Conservation (phyloP, 139 green algal genomes). For the Coelastrella sp. region DNA sequence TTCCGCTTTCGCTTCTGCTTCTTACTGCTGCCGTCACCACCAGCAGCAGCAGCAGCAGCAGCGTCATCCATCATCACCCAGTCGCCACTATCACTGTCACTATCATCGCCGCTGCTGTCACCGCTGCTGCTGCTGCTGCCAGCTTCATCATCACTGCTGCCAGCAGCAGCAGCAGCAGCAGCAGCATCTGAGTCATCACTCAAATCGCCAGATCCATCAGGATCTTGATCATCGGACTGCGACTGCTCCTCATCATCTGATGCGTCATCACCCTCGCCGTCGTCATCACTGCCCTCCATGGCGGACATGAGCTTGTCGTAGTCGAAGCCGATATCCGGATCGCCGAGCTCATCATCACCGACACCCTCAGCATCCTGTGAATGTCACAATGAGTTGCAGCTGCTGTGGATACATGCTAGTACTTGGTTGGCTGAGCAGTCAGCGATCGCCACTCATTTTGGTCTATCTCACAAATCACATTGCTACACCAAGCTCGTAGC, state of each 20-base stretch:
- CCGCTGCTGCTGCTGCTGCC: neutral
- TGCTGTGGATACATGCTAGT: no score
- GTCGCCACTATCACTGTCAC: conserved; percentile 4
- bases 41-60: conserved; percentile 43
- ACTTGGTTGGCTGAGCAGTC: no score
- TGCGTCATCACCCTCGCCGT: conserved; percentile 4
- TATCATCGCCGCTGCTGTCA: neutral
- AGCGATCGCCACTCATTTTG: no score
- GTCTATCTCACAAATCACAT: no score
- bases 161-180: neutral
- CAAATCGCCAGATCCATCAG: neutral
- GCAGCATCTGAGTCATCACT: neutral
- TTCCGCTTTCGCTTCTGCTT: conserved; percentile 29
- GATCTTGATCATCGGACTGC: neutral
- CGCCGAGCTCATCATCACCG: conserved; percentile 55
- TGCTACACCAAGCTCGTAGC: no score
- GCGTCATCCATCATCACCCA: conserved; percentile 33
- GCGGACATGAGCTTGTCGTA: conserved; percentile 71
- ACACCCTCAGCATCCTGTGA: conserved; percentile 44
- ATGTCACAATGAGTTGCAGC: neutral
- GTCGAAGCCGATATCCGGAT: conserved; percentile 62
- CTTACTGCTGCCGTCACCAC: conserved; percentile 16
- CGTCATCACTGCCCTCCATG: conserved; percentile 59
- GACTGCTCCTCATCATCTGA: conserved; percentile 28
- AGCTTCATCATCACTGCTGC: neutral